Conservation (phyloP, 768 basidiomycete genomes). For the Dendrothele bispora region DNA sequence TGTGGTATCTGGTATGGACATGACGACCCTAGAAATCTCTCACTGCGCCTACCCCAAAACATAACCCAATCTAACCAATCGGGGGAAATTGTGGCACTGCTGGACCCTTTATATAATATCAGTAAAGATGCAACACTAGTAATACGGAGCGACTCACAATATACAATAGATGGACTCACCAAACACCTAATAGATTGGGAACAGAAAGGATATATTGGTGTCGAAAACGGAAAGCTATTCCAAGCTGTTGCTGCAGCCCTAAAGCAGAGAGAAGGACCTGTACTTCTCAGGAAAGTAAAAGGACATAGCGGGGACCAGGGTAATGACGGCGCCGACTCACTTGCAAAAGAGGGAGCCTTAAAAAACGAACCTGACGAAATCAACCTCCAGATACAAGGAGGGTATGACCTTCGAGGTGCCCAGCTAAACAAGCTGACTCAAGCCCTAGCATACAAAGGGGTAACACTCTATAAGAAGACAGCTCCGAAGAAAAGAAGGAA, state of each 20-base stretch:
- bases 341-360: conserved; percentile 15
- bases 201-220: conserved; percentile 22
- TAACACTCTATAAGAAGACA: conserved; percentile 1
- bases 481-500: no score
- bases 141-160: neutral
- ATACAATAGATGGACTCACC: conserved; percentile 17
- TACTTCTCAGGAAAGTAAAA: conserved; percentile 24
- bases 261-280: conserved; percentile 11
- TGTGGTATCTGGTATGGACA: conserved; percentile 17
- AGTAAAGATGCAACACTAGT: neutral
- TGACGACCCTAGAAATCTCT: conserved; percentile 14
- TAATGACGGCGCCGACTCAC: conserved; percentile 22
- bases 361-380: neutral
- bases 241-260: conserved; percentile 6
- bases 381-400: neutral
- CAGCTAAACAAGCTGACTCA: conserved; percentile 18
- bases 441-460: conserved; percentile 13
- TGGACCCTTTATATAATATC: conserved; percentile 2
- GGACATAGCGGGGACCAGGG: conserved; percentile 17
- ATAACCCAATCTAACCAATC: conserved; percentile 20
- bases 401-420: conserved; percentile 6
- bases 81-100: conserved; percentile 17
- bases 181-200: conserved; percentile 19
- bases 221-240: conserved; percentile 15
- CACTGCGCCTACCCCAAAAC: conserved; percentile 9